These are phyloP conservation scores for Populus hybrid DNA, from an alignment of 441 rosid species.

Conservation along the genomic window DNA sequence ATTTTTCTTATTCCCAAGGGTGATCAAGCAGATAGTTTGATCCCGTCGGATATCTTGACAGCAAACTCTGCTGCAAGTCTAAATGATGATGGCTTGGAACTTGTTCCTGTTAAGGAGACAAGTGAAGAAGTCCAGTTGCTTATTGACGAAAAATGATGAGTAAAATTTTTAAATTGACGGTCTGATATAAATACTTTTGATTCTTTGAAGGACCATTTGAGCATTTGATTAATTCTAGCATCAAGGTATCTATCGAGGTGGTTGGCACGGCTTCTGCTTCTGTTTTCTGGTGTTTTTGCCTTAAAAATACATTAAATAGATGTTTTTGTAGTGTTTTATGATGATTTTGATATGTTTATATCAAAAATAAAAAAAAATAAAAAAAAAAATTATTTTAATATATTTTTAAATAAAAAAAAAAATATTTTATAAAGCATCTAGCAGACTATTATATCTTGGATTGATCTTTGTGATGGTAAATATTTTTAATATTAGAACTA, in stretches of 20 bases:
- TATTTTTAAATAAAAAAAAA: no score
- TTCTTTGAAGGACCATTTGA: background rate
- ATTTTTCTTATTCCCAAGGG: constrained; percentile 59
- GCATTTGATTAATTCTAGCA: background rate
- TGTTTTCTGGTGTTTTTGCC: no score
- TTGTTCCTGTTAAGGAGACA: constrained; percentile 22
- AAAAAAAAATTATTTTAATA: no score
- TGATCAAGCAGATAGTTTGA: constrained; percentile 40
- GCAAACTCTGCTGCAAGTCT: constrained; percentile 10
- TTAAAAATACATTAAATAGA: no score
- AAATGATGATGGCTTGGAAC: constrained; percentile 35
- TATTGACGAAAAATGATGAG: background rate
- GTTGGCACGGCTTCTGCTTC: no score
- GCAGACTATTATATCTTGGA: no score
- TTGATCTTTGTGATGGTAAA: no score
- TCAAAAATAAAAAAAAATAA: no score
- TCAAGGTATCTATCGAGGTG: background rate
- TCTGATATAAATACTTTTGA: background rate
- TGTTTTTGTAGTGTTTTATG: no score
- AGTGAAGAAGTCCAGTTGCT: background rate
- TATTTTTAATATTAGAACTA: no score
- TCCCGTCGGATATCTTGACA: constrained; percentile 30
- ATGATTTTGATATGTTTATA: no score
- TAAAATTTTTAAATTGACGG: background rate
- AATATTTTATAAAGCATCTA: no score